Base-by-base conservation (phyloP, 2,329 filamentous ascomycete species). In the Tolypocladium pustulatum region DNA sequence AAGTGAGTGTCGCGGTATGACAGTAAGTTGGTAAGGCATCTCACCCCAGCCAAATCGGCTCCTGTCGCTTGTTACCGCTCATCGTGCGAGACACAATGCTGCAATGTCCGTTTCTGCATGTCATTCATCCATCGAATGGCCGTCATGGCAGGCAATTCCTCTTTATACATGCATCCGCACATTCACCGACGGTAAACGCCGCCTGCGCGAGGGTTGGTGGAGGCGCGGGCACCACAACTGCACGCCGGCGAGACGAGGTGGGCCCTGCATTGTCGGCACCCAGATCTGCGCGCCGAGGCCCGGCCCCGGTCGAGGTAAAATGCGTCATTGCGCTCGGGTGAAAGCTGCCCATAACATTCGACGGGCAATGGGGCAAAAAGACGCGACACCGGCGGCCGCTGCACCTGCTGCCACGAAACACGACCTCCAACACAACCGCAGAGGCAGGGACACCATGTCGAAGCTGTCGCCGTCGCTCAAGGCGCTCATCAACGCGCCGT, bases 401-500 rank as follows among this genome's bases (percentile, higher is more conserved):
- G 36, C 41, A 37, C 22, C 41, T 27, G 30, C 32, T 30, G 27
- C 46, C 46, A 17, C 17, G 46, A 17, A 51, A 32, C 46, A 20
- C 27, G 27, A n/a, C 8, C 27, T 17, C 25, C 7, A 30, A 15
- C 1, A 30, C 46, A 8, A 38, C 15, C 53, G 32, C 27, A 34
- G 36, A n/a, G 38, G 15, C 38, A 15, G 38, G 38, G 41, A 4
- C 34, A 72, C 67, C 64, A 91, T 90, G 88, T 85, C 88, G 8
- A 91, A 89, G 71, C 80, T 93, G 25, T 89, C 88, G 1, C 77
- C 82, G 1, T 75, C 83, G 55, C 79, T 93, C 65, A 92, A 91
- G 74, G 80, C 84, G 54, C 82, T 92, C 62, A 87, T 92, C 74
- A 88, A 88, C 66, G 82, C 86, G 60, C 80, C 87, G 4, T 82